These are phyloP conservation scores for Suhomyces anneliseae DNA, from an alignment of 1,139 yeast genomes.

Conservation along the genomic window DNA sequence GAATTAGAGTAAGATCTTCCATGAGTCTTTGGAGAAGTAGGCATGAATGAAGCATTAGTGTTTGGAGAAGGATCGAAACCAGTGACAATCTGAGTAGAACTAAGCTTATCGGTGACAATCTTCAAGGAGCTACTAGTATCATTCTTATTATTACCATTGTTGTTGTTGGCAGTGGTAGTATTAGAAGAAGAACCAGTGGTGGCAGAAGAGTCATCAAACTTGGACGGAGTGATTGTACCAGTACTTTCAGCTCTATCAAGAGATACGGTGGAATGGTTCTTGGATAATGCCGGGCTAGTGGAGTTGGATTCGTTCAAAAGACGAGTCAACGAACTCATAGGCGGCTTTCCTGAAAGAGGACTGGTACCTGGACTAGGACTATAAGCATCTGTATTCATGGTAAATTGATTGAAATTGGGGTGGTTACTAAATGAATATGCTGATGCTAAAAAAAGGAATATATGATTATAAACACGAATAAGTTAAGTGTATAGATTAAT, in stretches of 20 bases:
- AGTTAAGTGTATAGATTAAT: too few species aligned
- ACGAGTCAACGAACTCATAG: conserved; percentile 43
- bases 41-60: conserved; percentile 13
- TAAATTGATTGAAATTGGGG: background rate
- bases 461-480: too few species aligned
- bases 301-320: conserved; percentile 41
- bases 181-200: background rate
- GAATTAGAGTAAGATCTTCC: conserved; percentile 21
- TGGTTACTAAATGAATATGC: background rate
- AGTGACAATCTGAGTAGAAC: conserved; percentile 10
- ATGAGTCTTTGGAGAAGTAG: conserved; percentile 18
- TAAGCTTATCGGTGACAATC: conserved; percentile 9
- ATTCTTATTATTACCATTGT: too few species aligned
- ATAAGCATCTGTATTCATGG: background rate
- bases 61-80: conserved; percentile 16
- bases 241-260: conserved; percentile 16
- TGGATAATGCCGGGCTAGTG: conserved; percentile 27
- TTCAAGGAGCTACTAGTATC: conserved; percentile 1
- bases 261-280: conserved; percentile 25
- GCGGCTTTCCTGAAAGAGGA: conserved; percentile 12
- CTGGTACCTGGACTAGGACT: background rate
- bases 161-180: background rate
- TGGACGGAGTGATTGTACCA: conserved; percentile 18
- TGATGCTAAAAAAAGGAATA: background rate
- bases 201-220: background rate